These are phyloP conservation scores for Stereocaulon alpinum DNA, from an alignment of 495 filamentous ascomycete genomes.

Conservation along the genomic window DNA sequence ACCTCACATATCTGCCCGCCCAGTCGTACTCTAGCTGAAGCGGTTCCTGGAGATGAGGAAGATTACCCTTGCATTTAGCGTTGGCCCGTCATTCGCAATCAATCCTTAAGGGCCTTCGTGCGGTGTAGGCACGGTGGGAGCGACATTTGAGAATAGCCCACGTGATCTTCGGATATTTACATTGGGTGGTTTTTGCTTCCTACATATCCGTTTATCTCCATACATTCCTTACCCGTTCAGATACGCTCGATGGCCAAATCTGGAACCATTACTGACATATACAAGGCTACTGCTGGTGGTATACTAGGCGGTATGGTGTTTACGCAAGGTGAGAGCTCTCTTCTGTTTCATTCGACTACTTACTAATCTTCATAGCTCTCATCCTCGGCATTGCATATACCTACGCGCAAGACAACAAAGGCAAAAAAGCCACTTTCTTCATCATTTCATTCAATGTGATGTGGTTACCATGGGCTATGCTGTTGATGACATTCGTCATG, in stretches of 20 bases:
- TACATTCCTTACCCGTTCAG: no score
- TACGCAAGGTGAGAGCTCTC: constrained; percentile 38
- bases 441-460: constrained; percentile 68
- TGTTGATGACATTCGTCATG: constrained; percentile 55
- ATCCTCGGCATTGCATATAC: constrained; percentile 73
- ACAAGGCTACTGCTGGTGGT: constrained; percentile 41
- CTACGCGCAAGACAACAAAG: constrained; percentile 69
- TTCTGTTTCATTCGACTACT: constrained; percentile 8
- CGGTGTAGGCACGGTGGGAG: constrained; percentile 86
- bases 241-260: background rate
- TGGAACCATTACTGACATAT: constrained; percentile 27
- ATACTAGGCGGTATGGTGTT: constrained; percentile 44
- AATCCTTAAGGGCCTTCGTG: constrained; percentile 54
- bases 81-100: constrained; percentile 71
- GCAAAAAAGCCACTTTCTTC: constrained; percentile 57
- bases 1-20: constrained; percentile 95
- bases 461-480: constrained; percentile 64
- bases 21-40: constrained; percentile 70
- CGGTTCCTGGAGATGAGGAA: constrained; percentile 98
- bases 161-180: constrained; percentile 49
- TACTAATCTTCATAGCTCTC: constrained; percentile 46
- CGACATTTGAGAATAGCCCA: constrained; percentile 69
- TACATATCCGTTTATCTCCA: constrained; percentile 49
- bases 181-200: constrained; percentile 74
- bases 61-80: constrained; percentile 74